phyloP scores from a whole-genome alignment of 345 rosid genomes.

The Rhodamnia argentea region DNA sequence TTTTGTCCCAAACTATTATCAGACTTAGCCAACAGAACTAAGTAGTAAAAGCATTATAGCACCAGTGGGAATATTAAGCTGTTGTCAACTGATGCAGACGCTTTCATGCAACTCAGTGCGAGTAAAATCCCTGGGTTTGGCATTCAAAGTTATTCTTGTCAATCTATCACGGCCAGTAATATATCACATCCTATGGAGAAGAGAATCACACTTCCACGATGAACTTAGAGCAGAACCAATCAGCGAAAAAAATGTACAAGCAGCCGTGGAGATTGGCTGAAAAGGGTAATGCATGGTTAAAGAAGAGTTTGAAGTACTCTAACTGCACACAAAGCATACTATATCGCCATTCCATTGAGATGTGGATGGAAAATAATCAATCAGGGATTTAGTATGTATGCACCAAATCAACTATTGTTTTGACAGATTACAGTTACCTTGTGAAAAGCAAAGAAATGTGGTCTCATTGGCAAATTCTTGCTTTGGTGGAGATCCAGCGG shows the following conservation, averaged over 20 bases:
- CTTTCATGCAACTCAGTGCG: neutral
- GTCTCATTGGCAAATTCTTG: too few relatives aligned
- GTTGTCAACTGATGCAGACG: neutral
- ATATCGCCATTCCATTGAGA: neutral
- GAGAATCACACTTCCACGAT: neutral
- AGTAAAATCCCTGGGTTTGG: neutral
- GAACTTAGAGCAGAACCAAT: neutral
- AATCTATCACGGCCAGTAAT: too few relatives aligned
- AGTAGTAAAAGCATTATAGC: neutral
- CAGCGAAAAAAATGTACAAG: neutral
- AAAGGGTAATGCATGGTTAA: neutral
- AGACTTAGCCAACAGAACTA: neutral
- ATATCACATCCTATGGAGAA: neutral
- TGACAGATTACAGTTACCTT: too few relatives aligned
- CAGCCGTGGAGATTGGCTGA: neutral
- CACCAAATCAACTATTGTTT: neutral
- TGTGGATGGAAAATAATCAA: neutral
- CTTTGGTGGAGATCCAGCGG: too few relatives aligned
- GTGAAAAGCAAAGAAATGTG: too few relatives aligned
- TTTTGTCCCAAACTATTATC: neutral
- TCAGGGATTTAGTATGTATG: neutral
- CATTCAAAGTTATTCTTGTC: neutral
- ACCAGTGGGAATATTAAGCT: neutral
- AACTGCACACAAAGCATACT: neutral
- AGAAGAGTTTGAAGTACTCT: neutral